These are phyloP conservation scores for Paramecium sexaurelia DNA, from an alignment of 73 alveolate species.

Conservation along the genomic window DNA sequence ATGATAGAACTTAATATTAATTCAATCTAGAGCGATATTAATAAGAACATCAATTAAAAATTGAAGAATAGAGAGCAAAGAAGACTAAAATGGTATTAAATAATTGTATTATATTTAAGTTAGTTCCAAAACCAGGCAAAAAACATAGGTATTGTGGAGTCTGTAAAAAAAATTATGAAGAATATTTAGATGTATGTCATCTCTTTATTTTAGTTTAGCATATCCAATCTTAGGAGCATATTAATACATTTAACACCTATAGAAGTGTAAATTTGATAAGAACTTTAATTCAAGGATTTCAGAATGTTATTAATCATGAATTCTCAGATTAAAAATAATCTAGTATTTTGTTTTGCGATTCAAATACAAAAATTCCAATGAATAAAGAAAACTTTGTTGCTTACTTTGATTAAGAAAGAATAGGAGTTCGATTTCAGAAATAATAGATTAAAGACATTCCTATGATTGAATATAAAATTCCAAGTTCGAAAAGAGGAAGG, in stretches of 20 bases:
- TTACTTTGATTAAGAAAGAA: constrained; percentile 42
- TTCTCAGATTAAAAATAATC: constrained; percentile 46
- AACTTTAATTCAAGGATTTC: neutral
- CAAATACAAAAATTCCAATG: constrained; percentile 50
- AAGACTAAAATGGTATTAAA: constrained; percentile 21
- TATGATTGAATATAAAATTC: neutral
- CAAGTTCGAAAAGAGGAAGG: constrained; percentile 39
- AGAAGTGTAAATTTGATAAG: constrained; percentile 34
- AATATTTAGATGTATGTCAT: constrained; percentile 36
- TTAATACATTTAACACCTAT: neutral
- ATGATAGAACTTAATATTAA: constrained; percentile 46
- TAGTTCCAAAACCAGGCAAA: constrained; percentile 54
- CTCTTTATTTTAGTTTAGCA: constrained; percentile 9
- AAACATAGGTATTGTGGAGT: constrained; percentile 60
- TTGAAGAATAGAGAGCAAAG: constrained; percentile 12
- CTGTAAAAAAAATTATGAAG: constrained; percentile 48
- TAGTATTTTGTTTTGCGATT: constrained; percentile 22
- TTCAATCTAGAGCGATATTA: constrained; percentile 48
- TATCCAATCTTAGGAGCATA: constrained; percentile 32
- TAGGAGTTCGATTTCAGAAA: constrained; percentile 43
- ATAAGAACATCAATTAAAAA: constrained; percentile 37
- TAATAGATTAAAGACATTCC: constrained; percentile 8
- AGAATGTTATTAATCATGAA: neutral
- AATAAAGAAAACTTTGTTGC: constrained; percentile 49
- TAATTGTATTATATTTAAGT: neutral